A percentile compares a stretch with the other conserved stretches of the same genome.
Conservation (phyloP, 331 rosid genomes). For the Quercus tomentella region DNA sequence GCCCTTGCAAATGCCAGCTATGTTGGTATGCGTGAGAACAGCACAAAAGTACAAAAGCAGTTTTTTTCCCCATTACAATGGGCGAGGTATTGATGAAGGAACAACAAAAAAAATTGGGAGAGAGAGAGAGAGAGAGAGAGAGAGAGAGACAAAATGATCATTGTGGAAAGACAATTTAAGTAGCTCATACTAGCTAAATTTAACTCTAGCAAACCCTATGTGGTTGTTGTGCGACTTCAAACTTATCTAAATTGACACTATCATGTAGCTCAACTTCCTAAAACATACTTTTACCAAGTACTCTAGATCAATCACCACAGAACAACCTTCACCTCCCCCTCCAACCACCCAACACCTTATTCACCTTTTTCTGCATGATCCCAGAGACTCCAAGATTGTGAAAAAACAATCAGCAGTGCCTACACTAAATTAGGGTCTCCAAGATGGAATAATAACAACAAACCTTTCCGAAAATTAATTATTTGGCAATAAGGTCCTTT, state of each 20-base stretch:
- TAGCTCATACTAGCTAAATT: background rate
- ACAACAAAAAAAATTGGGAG: too few relatives aligned
- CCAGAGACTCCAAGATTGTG: background rate
- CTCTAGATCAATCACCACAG: background rate
- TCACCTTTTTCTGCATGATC: background rate
- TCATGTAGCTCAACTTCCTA: too few relatives aligned
- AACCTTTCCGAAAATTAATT: background rate
- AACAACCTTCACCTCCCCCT: background rate
- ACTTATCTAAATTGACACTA: background rate
- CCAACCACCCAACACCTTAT: background rate
- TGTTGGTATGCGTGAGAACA: background rate
- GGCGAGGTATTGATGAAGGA: too few relatives aligned
- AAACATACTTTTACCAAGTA: background rate
- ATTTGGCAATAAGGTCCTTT: background rate
- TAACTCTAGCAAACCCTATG: background rate
- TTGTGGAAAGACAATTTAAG: too few relatives aligned
- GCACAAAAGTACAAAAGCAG: background rate
- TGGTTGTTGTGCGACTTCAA: background rate
- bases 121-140: too few relatives aligned
- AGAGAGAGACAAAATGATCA: too few relatives aligned
- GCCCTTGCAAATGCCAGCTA: background rate
- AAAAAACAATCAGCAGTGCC: background rate
- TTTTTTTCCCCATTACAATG: background rate
- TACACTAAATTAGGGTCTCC: background rate
- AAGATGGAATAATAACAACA: background rate